Base-by-base conservation (phyloP, 140 eudicot species). In the Senecio squalidus region DNA sequence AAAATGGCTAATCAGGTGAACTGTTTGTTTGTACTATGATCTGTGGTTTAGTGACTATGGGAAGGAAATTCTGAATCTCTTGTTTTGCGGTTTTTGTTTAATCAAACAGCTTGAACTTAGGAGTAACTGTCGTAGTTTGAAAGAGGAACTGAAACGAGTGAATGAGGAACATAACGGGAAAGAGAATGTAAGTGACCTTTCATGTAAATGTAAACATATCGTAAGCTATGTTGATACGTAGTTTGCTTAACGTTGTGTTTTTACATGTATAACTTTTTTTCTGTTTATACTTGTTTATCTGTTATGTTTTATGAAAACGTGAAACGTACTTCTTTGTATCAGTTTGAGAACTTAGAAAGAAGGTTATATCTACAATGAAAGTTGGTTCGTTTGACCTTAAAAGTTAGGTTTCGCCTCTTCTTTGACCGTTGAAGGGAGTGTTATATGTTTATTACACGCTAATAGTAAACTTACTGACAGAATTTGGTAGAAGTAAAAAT, bases 1-100 rank as follows among this genome's bases (percentile, higher is more conserved):
- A 79, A 79, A 56, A 47, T 79, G 78, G 80, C 76, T 63, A 72
- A 73, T 69, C 78, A 83, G 91, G 91, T 76, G 62, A 45, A 18
- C 9, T 5, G 36, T 46, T 2, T 20, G 33, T 41, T 28, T 45
- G 4, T 36, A 27, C 48, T 26, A 6, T 62, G 25, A 40, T 41
- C 33, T 62, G 29, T 7, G 18, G 30, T 29, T 73, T 26, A 47
- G 54, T 62, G 15, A n/a, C 30, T 3, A n/a, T 54, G 71, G 11
- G 10, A 4, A 34, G 20, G 61, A 17, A 49, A 4, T 48, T 49
- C 36, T 57, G n/a, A 5, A 25, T 51, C n/a, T 46, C 21, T 58
- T 48, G 21, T 4, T 48, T 72, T 39, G 45, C 27, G 2, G 31
- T 31, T 64, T 46, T 8, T 41, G 4, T 44, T 58, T 41, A 5